Percentiles rank a stretch among this genome's conserved stretches.
Evolutionary conservation across 768 basidiomycete genomes (phyloP).

Genomic region (Tylopilus vinaceipallidus): DNA sequence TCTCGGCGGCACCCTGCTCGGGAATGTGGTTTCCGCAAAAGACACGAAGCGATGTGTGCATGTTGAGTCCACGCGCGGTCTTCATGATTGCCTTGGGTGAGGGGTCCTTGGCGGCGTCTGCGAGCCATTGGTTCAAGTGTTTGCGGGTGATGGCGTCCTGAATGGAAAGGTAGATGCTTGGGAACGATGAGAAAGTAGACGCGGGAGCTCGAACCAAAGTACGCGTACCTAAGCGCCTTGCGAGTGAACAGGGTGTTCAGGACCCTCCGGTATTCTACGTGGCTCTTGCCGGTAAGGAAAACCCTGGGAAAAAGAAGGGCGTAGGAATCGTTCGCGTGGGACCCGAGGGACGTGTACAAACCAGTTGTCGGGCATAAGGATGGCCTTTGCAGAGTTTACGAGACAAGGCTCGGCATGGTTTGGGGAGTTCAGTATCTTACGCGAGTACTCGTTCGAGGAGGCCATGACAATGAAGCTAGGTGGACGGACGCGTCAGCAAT

Average conservation of each 20-base stretch:
- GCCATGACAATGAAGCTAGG: slow-evolving; percentile 98
- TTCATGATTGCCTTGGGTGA: slow-evolving; percentile 72
- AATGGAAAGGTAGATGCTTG: slow-evolving; percentile 76
- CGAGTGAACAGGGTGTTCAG: slow-evolving; percentile 92
- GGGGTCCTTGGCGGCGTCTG: slow-evolving; percentile 46
- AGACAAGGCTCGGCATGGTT: slow-evolving; percentile 91
- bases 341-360: slow-evolving; percentile 31
- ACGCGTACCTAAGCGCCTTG: slow-evolving; percentile 79
- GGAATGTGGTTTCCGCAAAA: slow-evolving; percentile 93
- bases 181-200: slow-evolving; percentile 1
- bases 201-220: not conserved
- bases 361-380: slow-evolving; percentile 89
- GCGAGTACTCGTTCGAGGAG: slow-evolving; percentile 86
- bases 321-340: not conserved
- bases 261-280: slow-evolving; percentile 90
- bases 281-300: slow-evolving; percentile 92
- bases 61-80: slow-evolving; percentile 90
- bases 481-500: slow-evolving; percentile 6
- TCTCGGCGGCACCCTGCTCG: slow-evolving; percentile 71
- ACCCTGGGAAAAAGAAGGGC: slow-evolving; percentile 56
- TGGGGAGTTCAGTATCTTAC: slow-evolving; percentile 96
- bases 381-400: slow-evolving; percentile 84
- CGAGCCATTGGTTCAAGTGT: slow-evolving; percentile 74
- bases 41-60: slow-evolving; percentile 94
- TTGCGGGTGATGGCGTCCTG: slow-evolving; percentile 82